A percentile compares a stretch with the other conserved stretches of the same genome.
Conservation (phyloP, 2,329 filamentous ascomycete genomes). For the Cercospora janseana region DNA sequence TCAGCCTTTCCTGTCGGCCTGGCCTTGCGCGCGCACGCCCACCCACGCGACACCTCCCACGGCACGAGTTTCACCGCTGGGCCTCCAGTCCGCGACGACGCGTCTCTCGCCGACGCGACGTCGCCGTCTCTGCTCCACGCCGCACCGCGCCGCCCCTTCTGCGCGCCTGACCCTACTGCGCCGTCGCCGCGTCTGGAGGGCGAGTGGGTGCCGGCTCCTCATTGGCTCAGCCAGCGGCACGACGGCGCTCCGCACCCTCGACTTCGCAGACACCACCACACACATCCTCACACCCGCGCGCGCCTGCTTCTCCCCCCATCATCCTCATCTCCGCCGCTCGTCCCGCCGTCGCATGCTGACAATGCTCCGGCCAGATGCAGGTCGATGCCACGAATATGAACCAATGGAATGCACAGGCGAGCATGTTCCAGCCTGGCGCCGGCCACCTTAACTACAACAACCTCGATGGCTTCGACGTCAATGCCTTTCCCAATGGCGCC, state of each 20-base stretch:
- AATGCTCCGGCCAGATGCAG: constrained; percentile 10
- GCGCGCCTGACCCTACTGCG: background rate
- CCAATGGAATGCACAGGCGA: constrained; percentile 28
- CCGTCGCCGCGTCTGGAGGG: background rate
- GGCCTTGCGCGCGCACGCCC: too few relatives aligned
- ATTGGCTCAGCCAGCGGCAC: background rate
- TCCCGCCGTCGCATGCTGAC: constrained; percentile 6
- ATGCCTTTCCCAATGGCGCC: constrained; percentile 67
- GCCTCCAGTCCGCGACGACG: background rate
- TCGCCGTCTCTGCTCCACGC: background rate
- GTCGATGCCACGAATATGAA: constrained; percentile 14
- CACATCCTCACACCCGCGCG: background rate
- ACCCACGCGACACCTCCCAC: too few relatives aligned
- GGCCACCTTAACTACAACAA: constrained; percentile 24
- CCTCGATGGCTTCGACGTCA: constrained; percentile 45
- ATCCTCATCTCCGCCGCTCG: background rate
- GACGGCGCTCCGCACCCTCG: background rate
- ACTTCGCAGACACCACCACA: too few relatives aligned
- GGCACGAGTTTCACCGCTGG: constrained; percentile 1
- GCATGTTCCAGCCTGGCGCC: constrained; percentile 19
- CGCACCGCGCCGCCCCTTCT: too few relatives aligned
- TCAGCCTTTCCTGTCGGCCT: background rate
- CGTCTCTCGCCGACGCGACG: background rate
- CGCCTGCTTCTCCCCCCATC: background rate
- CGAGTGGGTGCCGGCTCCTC: background rate